A percentile compares a stretch with the other conserved stretches of the same genome.
Conservation (phyloP, 2,329 filamentous ascomycete genomes). For the Lachnellula suecica region DNA sequence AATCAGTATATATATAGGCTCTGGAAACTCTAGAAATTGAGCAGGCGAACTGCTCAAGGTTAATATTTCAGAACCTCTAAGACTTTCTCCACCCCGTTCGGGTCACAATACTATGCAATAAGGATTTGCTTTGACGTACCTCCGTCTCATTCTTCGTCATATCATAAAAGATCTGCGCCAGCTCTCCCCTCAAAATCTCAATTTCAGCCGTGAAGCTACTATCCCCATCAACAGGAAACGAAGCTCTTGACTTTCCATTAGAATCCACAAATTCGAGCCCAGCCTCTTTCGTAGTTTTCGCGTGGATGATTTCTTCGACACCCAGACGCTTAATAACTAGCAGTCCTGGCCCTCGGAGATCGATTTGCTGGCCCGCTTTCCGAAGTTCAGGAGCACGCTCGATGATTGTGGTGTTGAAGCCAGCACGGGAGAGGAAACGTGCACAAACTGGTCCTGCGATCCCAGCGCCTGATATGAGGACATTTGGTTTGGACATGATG, state of each 20-base stretch:
- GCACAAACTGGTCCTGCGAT: slow-evolving; percentile 44
- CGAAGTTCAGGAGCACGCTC: slow-evolving; percentile 43
- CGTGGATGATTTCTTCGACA: slow-evolving; percentile 42
- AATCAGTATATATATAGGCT: too few relatives aligned
- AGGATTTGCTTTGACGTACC: too few relatives aligned
- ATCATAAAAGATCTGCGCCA: slow-evolving; percentile 40
- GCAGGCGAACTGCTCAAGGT: too few relatives aligned
- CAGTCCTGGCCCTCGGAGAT: slow-evolving; percentile 50
- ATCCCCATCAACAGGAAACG: slow-evolving; percentile 37
- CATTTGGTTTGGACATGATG: slow-evolving; percentile 21
- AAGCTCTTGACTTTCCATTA: slow-evolving; percentile 37
- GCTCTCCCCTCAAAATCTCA: slow-evolving; percentile 45
- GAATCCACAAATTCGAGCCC: slow-evolving; percentile 45
- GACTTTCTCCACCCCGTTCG: too few relatives aligned
- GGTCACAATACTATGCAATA: too few relatives aligned
- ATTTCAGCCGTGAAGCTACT: slow-evolving; percentile 40
- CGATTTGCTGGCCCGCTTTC: slow-evolving; percentile 50
- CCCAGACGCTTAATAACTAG: slow-evolving; percentile 50
- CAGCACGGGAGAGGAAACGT: slow-evolving; percentile 44
- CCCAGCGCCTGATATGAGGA: slow-evolving; percentile 37
- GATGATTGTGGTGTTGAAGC: slow-evolving; percentile 39
- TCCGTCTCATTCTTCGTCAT: slow-evolving; percentile 29
- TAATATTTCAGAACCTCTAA: too few relatives aligned
- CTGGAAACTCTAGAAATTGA: too few relatives aligned
- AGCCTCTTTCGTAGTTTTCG: slow-evolving; percentile 43